These are phyloP conservation scores for Nannizziopsis barbatae DNA, from an alignment of 2,329 filamentous ascomycete genomes.

Conservation along the genomic window DNA sequence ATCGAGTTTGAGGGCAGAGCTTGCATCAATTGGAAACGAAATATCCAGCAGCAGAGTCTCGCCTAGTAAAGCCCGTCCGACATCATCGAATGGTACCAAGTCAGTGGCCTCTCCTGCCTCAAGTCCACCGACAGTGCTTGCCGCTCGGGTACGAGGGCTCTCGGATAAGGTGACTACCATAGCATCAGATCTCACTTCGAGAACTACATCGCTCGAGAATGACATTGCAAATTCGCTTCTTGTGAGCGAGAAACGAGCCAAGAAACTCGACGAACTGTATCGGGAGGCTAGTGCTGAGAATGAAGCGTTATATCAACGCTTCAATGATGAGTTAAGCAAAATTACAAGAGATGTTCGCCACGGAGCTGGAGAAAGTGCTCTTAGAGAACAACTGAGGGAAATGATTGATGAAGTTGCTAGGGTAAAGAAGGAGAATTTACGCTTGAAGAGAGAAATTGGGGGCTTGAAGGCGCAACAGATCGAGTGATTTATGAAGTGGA, in stretches of 20 bases:
- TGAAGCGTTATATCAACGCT: slow-evolving; percentile 79
- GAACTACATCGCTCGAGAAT: slow-evolving; percentile 52
- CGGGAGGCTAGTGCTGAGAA: slow-evolving; percentile 83
- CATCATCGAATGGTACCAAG: slow-evolving; percentile 36
- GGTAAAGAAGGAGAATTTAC: slow-evolving; percentile 73
- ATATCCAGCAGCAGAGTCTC: slow-evolving; percentile 43
- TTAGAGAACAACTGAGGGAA: slow-evolving; percentile 60
- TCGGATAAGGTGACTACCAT: slow-evolving; percentile 55
- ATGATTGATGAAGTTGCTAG: slow-evolving; percentile 64
- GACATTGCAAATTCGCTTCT: slow-evolving; percentile 63
- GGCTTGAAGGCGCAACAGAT: slow-evolving; percentile 48
- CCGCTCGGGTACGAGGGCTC: slow-evolving; percentile 51
- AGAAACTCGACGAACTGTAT: slow-evolving; percentile 77
- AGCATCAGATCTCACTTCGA: slow-evolving; percentile 48
- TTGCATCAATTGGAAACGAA: slow-evolving; percentile 70
- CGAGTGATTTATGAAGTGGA: slow-evolving; percentile 9
- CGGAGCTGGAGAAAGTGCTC: slow-evolving; percentile 67
- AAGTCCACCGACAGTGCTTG: slow-evolving; percentile 19
- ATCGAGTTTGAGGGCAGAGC: slow-evolving; percentile 58
- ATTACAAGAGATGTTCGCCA: slow-evolving; percentile 66
- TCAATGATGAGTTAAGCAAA: slow-evolving; percentile 81
- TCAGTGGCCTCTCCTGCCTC: slow-evolving; percentile 21
- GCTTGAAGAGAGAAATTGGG: slow-evolving; percentile 70
- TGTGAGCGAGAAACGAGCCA: slow-evolving; percentile 65
- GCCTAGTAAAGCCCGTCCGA: slow-evolving; percentile 18